These are phyloP conservation scores for Hypoxylon sp. DNA, from an alignment of 2,329 filamentous ascomycete species.

Conservation along the genomic window DNA sequence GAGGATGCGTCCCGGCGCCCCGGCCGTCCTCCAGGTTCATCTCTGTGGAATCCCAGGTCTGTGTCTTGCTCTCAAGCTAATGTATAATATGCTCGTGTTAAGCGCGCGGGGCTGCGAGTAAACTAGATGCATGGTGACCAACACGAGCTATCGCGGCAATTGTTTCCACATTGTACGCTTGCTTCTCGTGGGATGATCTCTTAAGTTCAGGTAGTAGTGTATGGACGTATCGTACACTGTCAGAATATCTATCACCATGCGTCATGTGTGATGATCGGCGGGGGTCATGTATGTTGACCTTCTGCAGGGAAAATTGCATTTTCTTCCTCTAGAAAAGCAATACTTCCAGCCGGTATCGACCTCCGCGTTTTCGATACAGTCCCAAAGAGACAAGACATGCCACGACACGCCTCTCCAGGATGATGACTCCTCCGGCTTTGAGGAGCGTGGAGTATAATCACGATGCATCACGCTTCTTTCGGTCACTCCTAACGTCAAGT, in stretches of 20 bases:
- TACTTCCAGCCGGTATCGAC: not conserved
- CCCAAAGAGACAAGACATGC: slow-evolving; percentile 1
- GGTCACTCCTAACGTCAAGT: slow-evolving; percentile 17
- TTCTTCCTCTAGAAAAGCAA: slow-evolving; percentile 4
- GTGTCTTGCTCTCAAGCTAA: slow-evolving; percentile 4
- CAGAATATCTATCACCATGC: slow-evolving; percentile 2
- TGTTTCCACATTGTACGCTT: slow-evolving; percentile 20
- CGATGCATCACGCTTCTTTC: slow-evolving; percentile 27
- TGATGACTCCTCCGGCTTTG: slow-evolving; percentile 4
- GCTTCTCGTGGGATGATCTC: slow-evolving; percentile 12
- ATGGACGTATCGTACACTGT: slow-evolving; percentile 25
- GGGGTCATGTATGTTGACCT: slow-evolving; percentile 6
- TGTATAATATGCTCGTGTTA: slow-evolving; percentile 19
- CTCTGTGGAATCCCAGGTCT: slow-evolving; percentile 6
- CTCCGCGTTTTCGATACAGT: slow-evolving; percentile 4
- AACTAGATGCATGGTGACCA: slow-evolving; percentile 21
- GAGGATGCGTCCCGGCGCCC: slow-evolving; percentile 5
- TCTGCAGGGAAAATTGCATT: slow-evolving; percentile 6
- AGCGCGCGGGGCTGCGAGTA: slow-evolving; percentile 27
- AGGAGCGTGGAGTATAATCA: slow-evolving; percentile 17
- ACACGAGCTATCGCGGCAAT: slow-evolving; percentile 30
- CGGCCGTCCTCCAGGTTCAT: not conserved
- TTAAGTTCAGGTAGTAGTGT: slow-evolving; percentile 11
- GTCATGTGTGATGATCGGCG: slow-evolving; percentile 1
- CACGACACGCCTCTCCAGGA: slow-evolving; percentile 19